These are phyloP conservation scores for Taphrina communis DNA, from an alignment of 1,139 yeast species.

Conservation along the genomic window DNA sequence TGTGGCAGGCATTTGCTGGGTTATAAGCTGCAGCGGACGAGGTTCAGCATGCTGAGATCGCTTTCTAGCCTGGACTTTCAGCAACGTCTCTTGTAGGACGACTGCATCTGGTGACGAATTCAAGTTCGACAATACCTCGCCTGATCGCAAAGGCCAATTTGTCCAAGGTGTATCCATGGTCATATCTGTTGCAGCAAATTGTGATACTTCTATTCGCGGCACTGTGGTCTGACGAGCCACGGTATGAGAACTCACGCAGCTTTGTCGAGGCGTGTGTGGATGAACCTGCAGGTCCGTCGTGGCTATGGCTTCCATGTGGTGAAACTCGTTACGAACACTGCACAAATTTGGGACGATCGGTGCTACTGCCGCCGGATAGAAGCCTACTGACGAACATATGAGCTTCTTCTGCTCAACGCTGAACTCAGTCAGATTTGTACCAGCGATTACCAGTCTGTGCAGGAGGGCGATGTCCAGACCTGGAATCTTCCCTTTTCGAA, in stretches of 20 bases:
- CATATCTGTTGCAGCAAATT: background rate
- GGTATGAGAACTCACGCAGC: background rate
- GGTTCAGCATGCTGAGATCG: background rate
- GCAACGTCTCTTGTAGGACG: background rate
- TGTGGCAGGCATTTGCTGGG: background rate
- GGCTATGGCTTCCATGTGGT: background rate
- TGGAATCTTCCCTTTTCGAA: constrained; percentile 24
- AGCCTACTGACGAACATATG: constrained; percentile 10
- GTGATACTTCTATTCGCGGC: constrained; percentile 3
- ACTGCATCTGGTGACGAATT: background rate
- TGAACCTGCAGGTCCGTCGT: background rate
- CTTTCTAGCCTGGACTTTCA: background rate
- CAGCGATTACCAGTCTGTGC: constrained; percentile 22
- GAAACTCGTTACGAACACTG: background rate
- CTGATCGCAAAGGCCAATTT: background rate
- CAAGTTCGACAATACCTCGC: background rate
- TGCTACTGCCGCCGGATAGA: constrained; percentile 17
- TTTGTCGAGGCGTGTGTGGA: background rate
- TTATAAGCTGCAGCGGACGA: background rate
- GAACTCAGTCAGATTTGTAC: constrained; percentile 30
- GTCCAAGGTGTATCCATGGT: background rate
- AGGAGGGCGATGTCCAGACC: constrained; percentile 17
- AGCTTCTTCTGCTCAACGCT: constrained; percentile 11
- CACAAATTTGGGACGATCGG: background rate
- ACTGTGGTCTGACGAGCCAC: background rate